Evolutionary conservation across 2,329 filamentous ascomycete genomes (phyloP), one percentile per base, ranked within the genome.

Genomic region (Cladosporium velox): DNA sequence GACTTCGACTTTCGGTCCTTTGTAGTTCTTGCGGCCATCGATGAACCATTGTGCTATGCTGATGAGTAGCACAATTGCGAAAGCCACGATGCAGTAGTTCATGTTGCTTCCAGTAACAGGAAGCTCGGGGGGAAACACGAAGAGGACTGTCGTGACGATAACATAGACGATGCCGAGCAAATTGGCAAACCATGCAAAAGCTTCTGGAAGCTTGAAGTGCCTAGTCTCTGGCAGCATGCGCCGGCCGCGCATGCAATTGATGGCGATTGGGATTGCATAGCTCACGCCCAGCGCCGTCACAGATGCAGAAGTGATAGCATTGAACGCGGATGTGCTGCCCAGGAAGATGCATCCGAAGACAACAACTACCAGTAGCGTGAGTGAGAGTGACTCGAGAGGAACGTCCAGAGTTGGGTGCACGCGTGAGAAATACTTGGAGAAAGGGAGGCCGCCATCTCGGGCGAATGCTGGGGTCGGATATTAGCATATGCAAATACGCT

Each of bases 281-380:
- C 88, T 89, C 5, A 93, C 79, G 7, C 89, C 87, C 0, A 93
- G 82, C 1, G 90, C 86, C 8, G 92, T 89, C 0, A 93, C 90
- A 0, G 88, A 90, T 24, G 77, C 77, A 35, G 73, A 74, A 55
- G 73, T 71, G 57, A 78, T 77, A 60, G 77, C 77, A 66, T 77
- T 78, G 73, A 78, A 78, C 1, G 77, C 76, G 59, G 71, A 73
- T 34, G 70, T 73, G 1, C 75, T 77, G n/a, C 76, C 76, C 21
- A 78, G 68, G 69, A 77, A 77, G 66, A 78, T 77, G 66, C 70
- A 72, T 5, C 77, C 77, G 55, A 78, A 77, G 28, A 78, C 69
- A 11, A 77, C 62, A 10, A 76, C 74, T 4, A 78, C 72, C 10
- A 71, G 59, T 32, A 72, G 68, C 15, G 76, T 77, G 4, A 78